These are phyloP conservation scores for Colletotrichum musicola DNA, from an alignment of 2,329 filamentous ascomycete species.

Conservation along the genomic window DNA sequence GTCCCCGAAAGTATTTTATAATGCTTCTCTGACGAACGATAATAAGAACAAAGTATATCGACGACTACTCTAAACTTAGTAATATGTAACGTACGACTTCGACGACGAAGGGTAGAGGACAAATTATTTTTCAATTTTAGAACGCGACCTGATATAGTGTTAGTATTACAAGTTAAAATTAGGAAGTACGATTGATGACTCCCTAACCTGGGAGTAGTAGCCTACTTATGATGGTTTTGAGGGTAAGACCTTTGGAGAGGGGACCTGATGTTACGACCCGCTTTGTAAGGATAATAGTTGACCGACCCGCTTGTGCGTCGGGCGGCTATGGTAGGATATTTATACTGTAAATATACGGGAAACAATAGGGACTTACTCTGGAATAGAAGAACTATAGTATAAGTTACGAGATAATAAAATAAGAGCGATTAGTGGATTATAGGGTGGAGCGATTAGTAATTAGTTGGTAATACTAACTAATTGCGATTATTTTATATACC, in stretches of 20 bases:
- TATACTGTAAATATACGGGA: not conserved
- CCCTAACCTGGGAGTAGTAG: not conserved
- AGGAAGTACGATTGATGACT: not conserved
- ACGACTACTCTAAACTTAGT: not conserved
- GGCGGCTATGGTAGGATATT: not conserved
- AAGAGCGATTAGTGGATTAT: not conserved
- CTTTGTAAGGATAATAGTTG: not conserved
- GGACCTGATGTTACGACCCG: not conserved
- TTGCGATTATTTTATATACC: not conserved
- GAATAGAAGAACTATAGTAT: not conserved
- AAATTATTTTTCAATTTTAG: no score
- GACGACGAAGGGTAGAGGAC: not conserved
- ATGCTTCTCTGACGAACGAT: not conserved
- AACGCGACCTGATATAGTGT: constrained; percentile 4
- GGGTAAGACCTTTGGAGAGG: not conserved
- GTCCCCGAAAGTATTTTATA: not conserved
- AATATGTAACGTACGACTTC: not conserved
- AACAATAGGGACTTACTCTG: not conserved
- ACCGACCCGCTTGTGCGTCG: no score
- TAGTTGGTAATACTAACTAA: not conserved
- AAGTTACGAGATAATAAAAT: no score
- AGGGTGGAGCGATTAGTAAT: not conserved
- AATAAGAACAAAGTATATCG: not conserved
- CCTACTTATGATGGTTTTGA: constrained; percentile 1
- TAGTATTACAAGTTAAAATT: not conserved